Evolutionary conservation across 805 yeast species (phyloP).

Genomic region (Myxozyma geophila): DNA sequence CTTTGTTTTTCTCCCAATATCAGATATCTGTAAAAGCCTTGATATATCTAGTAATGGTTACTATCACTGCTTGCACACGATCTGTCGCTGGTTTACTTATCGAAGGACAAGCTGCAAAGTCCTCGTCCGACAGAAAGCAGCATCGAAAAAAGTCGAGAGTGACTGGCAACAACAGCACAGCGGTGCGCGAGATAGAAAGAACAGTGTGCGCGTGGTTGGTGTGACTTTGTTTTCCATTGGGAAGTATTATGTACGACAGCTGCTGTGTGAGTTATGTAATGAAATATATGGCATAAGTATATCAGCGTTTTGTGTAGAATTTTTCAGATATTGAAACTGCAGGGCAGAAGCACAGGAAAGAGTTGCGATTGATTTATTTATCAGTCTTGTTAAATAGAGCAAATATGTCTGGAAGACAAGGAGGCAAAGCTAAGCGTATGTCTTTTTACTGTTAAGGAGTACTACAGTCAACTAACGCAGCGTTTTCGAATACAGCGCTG

Average conservation of each 20-base stretch:
- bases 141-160: no score
- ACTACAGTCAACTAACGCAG: constrained; percentile 40
- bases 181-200: no score
- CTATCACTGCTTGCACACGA: constrained; percentile 7
- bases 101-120: background rate
- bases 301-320: background rate
- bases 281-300: background rate
- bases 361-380: background rate
- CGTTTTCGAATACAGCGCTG: constrained; percentile 49
- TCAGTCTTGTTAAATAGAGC: background rate
- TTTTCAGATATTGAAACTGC: background rate
- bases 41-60: constrained; percentile 8
- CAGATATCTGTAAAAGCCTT: background rate
- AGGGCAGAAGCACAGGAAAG: background rate
- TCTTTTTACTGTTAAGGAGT: constrained; percentile 36
- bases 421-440: constrained; percentile 90
- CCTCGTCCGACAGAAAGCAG: background rate
- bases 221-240: no score
- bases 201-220: no score
- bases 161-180: no score
- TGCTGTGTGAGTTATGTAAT: background rate
- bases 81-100: constrained; percentile 10
- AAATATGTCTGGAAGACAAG: constrained; percentile 92
- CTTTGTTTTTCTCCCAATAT: background rate
- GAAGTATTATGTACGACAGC: no score